These are phyloP conservation scores for Penicillium angulare DNA, from an alignment of 495 filamentous ascomycete species.

Conservation along the genomic window DNA sequence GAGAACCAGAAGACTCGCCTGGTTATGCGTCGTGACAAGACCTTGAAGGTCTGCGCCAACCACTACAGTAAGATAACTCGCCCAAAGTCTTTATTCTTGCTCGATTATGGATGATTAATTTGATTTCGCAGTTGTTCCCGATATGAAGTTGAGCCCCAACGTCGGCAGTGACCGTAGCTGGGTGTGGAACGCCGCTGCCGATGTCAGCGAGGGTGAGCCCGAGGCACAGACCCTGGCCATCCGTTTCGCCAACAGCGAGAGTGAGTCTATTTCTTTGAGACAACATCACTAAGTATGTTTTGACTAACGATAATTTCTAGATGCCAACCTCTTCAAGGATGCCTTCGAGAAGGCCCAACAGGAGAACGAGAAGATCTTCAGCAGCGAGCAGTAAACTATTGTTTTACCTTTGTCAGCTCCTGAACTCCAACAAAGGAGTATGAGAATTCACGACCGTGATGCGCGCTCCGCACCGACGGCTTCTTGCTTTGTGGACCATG, in stretches of 20 bases:
- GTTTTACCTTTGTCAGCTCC: neutral
- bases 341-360: slow-evolving; percentile 97
- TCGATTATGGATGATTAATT: neutral
- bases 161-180: slow-evolving; percentile 97
- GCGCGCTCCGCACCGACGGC: slow-evolving; percentile 8
- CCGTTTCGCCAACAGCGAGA: slow-evolving; percentile 96
- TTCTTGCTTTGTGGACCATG: slow-evolving; percentile 13
- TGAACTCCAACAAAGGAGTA: neutral
- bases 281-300: neutral
- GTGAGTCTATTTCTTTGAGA: slow-evolving; percentile 53
- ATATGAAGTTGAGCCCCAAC: slow-evolving; percentile 98
- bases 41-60: slow-evolving; percentile 99
- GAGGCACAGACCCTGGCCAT: slow-evolving; percentile 96
- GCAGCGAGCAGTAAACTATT: slow-evolving; percentile 38
- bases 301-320: slow-evolving; percentile 37
- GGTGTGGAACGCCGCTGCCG: slow-evolving; percentile 98
- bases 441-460: slow-evolving; percentile 8
- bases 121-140: slow-evolving; percentile 72
- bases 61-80: slow-evolving; percentile 79
- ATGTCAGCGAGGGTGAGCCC: slow-evolving; percentile 97
- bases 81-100: neutral
- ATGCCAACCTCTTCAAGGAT: slow-evolving; percentile 97
- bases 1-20: slow-evolving; percentile 97
- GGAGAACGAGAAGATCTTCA: slow-evolving; percentile 87
- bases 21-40: slow-evolving; percentile 99